Evolutionary conservation across 2,329 filamentous ascomycete genomes (phyloP).

Genomic region (Pseudocercospora eumusae): DNA sequence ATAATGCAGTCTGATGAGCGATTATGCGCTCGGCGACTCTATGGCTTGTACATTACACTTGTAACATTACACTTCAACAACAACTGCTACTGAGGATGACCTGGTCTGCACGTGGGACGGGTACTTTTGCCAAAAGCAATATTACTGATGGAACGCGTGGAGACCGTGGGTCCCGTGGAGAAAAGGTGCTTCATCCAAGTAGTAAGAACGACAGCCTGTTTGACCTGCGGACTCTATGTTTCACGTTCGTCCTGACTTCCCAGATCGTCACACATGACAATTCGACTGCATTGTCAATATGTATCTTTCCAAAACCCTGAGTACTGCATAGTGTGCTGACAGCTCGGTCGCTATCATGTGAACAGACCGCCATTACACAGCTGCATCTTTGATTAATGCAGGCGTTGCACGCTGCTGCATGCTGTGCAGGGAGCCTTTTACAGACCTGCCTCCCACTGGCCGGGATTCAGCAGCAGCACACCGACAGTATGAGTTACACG

Average conservation of each 20-base stretch:
- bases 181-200: slow-evolving; percentile 11
- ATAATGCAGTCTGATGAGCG: slow-evolving; percentile 23
- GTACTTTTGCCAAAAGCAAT: slow-evolving; percentile 12
- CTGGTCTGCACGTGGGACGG: not conserved
- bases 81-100: not conserved
- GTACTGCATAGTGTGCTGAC: slow-evolving; percentile 2
- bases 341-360: not conserved
- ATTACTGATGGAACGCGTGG: not conserved
- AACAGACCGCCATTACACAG: slow-evolving; percentile 1
- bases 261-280: not conserved
- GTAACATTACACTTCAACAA: slow-evolving; percentile 23
- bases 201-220: slow-evolving; percentile 7
- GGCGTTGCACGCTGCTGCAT: slow-evolving; percentile 1
- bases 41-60: slow-evolving; percentile 27
- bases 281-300: not conserved
- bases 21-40: slow-evolving; percentile 23
- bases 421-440: not conserved
- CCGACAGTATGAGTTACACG: not conserved
- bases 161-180: slow-evolving; percentile 6
- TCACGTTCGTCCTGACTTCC: not conserved
- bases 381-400: not conserved
- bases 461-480: not conserved
- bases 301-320: not conserved
- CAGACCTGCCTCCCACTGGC: not conserved
- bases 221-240: not conserved